Percentiles rank a stretch among this genome's conserved stretches.
These are phyloP conservation scores for Pythium rishiriense DNA, from an alignment of 352 stramenopile genomes.

Conservation along the genomic window DNA sequence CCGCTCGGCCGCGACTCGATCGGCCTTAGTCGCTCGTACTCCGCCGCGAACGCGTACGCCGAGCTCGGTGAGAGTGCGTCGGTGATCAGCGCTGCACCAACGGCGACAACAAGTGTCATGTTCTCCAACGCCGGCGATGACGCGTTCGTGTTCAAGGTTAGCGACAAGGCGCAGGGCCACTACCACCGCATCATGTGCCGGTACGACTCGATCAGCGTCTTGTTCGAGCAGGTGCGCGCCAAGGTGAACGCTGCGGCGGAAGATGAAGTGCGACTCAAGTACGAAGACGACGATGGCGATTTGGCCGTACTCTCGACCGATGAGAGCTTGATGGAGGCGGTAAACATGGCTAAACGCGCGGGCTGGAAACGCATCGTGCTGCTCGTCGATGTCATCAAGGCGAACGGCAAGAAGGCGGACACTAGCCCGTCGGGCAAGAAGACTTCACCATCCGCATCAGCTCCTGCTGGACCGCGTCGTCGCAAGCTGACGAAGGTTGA, in stretches of 20 bases:
- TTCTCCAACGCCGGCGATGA: slow-evolving; percentile 70
- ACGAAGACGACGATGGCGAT: slow-evolving; percentile 89
- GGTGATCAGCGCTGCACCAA: slow-evolving; percentile 81
- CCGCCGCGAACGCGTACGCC: slow-evolving; percentile 66
- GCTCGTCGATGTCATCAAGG: slow-evolving; percentile 77
- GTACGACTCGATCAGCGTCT: slow-evolving; percentile 63
- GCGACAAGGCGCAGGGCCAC: slow-evolving; percentile 71
- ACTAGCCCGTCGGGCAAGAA: slow-evolving; percentile 30
- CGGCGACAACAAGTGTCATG: slow-evolving; percentile 71
- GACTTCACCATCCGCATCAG: slow-evolving; percentile 29
- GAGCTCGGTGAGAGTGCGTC: slow-evolving; percentile 87
- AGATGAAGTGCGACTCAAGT: slow-evolving; percentile 80
- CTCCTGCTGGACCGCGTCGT: slow-evolving; percentile 25
- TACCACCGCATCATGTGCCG: slow-evolving; percentile 86
- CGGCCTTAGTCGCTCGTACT: slow-evolving; percentile 41
- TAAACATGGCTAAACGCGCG: slow-evolving; percentile 81
- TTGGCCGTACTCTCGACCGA: slow-evolving; percentile 82
- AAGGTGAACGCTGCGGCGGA: slow-evolving; percentile 70
- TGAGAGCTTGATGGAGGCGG: slow-evolving; percentile 83
- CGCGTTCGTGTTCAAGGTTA: slow-evolving; percentile 89
- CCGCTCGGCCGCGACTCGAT: slow-evolving; percentile 36
- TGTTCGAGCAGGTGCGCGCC: slow-evolving; percentile 80
- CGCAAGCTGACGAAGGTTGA: slow-evolving; percentile 82
- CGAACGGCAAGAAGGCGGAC: slow-evolving; percentile 25
- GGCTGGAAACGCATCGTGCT: slow-evolving; percentile 86